Evolutionary conservation across 768 basidiomycete genomes (phyloP).

Genomic region (Collybia mongolica): DNA sequence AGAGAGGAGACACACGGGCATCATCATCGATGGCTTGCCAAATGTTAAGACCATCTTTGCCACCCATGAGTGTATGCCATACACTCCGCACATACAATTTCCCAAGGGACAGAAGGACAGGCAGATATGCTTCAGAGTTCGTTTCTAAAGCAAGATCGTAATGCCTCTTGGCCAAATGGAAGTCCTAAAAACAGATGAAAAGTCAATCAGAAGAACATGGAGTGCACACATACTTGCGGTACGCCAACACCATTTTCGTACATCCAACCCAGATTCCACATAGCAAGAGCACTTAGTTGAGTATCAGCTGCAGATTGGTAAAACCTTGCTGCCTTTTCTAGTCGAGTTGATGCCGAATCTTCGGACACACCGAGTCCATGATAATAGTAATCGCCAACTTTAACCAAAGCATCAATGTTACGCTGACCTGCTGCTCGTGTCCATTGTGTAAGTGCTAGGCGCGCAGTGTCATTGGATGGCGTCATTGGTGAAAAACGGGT

Average conservation of each 20-base stretch:
- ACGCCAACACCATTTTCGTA: slow-evolving; percentile 96
- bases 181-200: slow-evolving; percentile 57
- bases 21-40: slow-evolving; percentile 63
- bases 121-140: slow-evolving; percentile 86
- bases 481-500: slow-evolving; percentile 67
- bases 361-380: slow-evolving; percentile 80
- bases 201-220: background rate
- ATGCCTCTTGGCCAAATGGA: slow-evolving; percentile 93
- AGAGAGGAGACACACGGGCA: slow-evolving; percentile 21
- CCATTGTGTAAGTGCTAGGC: slow-evolving; percentile 89
- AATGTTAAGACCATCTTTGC: slow-evolving; percentile 63
- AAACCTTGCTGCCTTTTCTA: slow-evolving; percentile 90
- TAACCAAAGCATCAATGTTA: slow-evolving; percentile 95
- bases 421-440: slow-evolving; percentile 90
- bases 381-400: slow-evolving; percentile 98
- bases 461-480: slow-evolving; percentile 82
- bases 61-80: slow-evolving; percentile 79
- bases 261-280: slow-evolving; percentile 99
- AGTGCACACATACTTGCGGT: slow-evolving; percentile 54
- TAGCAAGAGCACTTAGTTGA: slow-evolving; percentile 88
- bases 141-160: slow-evolving; percentile 90
- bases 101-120: slow-evolving; percentile 77
- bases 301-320: slow-evolving; percentile 95
- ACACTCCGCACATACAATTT: slow-evolving; percentile 83
- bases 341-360: slow-evolving; percentile 59